These are phyloP conservation scores for Saposhnikovia divaricata DNA, from an alignment of 129 eudicot genomes.

Conservation along the genomic window DNA sequence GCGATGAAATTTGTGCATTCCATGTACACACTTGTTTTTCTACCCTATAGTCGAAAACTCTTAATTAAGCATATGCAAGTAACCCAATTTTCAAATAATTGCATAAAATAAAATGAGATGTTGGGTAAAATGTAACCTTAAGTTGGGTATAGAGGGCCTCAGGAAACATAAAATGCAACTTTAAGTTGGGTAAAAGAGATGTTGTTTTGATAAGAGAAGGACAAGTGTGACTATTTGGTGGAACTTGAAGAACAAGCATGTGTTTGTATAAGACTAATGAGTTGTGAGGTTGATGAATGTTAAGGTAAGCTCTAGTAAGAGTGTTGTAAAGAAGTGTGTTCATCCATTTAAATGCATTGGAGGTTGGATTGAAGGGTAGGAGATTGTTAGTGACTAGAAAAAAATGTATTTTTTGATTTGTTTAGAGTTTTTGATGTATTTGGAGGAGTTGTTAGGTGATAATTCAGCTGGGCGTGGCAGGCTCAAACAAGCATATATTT, in stretches of 20 bases:
- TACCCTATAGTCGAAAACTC: too few species aligned
- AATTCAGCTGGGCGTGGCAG: slow-evolving; percentile 32
- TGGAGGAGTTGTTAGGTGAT: slow-evolving; percentile 60
- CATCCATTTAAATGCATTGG: slow-evolving; percentile 35
- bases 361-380: slow-evolving; percentile 23
- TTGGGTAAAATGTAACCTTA: too few species aligned
- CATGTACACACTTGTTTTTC: too few species aligned
- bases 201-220: slow-evolving; percentile 64
- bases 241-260: slow-evolving; percentile 48
- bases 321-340: slow-evolving; percentile 58
- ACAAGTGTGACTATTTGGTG: slow-evolving; percentile 61
- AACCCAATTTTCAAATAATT: too few species aligned
- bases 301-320: slow-evolving; percentile 59
- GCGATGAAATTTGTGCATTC: too few species aligned
- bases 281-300: slow-evolving; percentile 31
- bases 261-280: slow-evolving; percentile 40
- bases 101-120: too few species aligned
- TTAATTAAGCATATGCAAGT: too few species aligned
- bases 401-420: too few species aligned
- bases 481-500: too few species aligned
- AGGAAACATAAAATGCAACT: too few species aligned
- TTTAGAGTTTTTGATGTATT: neutral
- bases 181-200: neutral
- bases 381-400: slow-evolving; percentile 43
- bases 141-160: too few species aligned